Evolutionary conservation across 176 grass and related monocot species (phyloP).

Genomic region (Phoenix roebelenii): DNA sequence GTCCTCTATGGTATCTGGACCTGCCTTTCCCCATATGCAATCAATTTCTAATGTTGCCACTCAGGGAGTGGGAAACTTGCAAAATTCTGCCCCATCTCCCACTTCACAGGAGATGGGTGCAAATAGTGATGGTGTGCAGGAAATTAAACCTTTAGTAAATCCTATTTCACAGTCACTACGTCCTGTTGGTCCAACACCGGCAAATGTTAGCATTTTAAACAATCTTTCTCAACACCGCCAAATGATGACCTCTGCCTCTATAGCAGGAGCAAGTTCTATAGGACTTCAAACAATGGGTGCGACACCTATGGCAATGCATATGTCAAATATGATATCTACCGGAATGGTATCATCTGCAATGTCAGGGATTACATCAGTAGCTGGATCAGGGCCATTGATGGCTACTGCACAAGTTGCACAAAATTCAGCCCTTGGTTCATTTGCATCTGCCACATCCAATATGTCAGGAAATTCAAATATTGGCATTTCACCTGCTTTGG

Average conservation of each 20-base stretch:
- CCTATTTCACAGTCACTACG: conserved; percentile 50
- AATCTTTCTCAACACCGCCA: conserved; percentile 56
- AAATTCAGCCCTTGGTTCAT: conserved; percentile 48
- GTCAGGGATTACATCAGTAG: conserved; percentile 59
- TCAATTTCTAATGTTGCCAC: conserved; percentile 49
- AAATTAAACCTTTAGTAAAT: conserved; percentile 72
- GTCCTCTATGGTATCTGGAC: conserved; percentile 41
- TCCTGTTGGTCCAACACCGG: conserved; percentile 43
- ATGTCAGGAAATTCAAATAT: conserved; percentile 58
- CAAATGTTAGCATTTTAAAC: conserved; percentile 80
- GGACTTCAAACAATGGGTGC: conserved; percentile 60
- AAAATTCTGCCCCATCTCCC: conserved; percentile 64
- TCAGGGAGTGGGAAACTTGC: conserved; percentile 51
- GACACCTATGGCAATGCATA: conserved; percentile 79
- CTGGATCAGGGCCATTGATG: conserved; percentile 48
- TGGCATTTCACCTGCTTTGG: conserved; percentile 38
- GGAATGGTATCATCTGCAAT: conserved; percentile 51
- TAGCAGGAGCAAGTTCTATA: conserved; percentile 50
- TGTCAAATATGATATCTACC: conserved; percentile 88
- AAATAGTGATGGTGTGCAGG: conserved; percentile 58
- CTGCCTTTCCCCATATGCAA: conserved; percentile 43
- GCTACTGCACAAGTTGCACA: conserved; percentile 48
- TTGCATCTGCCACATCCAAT: conserved; percentile 46
- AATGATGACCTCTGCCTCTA: conserved; percentile 48
- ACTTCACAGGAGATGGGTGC: conserved; percentile 72